phyloP scores from a whole-genome alignment of 352 stramenopile genomes.

The Pythium myriotylum region DNA sequence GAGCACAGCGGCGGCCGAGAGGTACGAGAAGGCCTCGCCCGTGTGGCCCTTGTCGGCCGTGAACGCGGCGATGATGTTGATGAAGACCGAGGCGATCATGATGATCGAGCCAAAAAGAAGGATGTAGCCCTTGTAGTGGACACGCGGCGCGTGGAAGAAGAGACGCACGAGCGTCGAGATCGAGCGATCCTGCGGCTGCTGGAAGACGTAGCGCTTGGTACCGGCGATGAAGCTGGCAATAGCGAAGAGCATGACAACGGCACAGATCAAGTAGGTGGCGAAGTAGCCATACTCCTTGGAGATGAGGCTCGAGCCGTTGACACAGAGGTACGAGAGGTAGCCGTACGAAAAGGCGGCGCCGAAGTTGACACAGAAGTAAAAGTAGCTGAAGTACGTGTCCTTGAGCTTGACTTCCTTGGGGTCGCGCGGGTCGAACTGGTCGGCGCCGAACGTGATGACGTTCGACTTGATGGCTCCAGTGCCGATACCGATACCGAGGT shows the following conservation, averaged over 20 bases:
- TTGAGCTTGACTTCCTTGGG: conserved; percentile 46
- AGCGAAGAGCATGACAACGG: conserved; percentile 42
- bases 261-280: conserved; percentile 62
- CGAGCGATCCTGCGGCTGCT: conserved; percentile 38
- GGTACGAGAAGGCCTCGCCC: conserved; percentile 52
- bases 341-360: conserved; percentile 74
- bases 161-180: conserved; percentile 53
- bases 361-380: conserved; percentile 83
- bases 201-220: conserved; percentile 51
- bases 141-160: conserved; percentile 28
- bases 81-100: conserved; percentile 43
- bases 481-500: conserved; percentile 44
- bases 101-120: conserved; percentile 42
- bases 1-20: conserved; percentile 36
- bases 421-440: conserved; percentile 59
- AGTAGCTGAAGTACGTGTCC: conserved; percentile 77
- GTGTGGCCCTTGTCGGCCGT: conserved; percentile 40
- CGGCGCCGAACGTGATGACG: conserved; percentile 34
- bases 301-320: conserved; percentile 69
- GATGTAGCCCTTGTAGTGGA: conserved; percentile 36
- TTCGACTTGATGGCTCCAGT: conserved; percentile 31
- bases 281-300: conserved; percentile 78
- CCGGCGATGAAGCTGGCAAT: conserved; percentile 41
- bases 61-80: conserved; percentile 64
- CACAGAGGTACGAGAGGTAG: conserved; percentile 70